Evolutionary conservation across 2,329 filamentous ascomycete genomes (phyloP), one percentile per base, ranked within the genome.

Genomic region (Colletotrichum sp.): DNA sequence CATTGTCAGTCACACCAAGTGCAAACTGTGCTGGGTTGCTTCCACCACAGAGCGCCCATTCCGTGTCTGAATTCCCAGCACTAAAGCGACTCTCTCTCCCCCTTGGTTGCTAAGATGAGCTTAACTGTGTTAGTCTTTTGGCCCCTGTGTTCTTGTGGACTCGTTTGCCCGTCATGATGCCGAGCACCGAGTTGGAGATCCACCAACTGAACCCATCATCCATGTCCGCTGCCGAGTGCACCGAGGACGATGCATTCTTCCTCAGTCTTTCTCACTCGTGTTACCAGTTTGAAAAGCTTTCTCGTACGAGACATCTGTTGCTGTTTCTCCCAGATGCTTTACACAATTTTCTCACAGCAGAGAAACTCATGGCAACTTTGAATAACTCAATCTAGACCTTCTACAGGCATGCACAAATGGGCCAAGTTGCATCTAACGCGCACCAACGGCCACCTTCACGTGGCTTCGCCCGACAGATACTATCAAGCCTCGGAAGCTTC

Each of bases 121-220:
- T 49, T 49, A 49, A 21, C 16, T 49, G 44, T 21, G 44, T 49
- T 49, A 49, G 10, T 49, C 10, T 49, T 49, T 49, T 21, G 44
- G n/a, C 0, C 2, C n/a, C 44, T 49, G n/a, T n/a, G 44, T 21
- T 21, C 44, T 0, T 49, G n/a, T 49, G n/a, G 44, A 49, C n/a
- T 49, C 10, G 3, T 21, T 49, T 18, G n/a, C 10, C n/a, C 44
- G 24, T 18, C 55, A 26, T 5, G 21, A 13, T 44, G 62, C 24
- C 36, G 64, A 49, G n/a, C 64, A n/a, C 64, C 36, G 26, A 55
- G 26, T 30, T 4, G 39, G 15, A 66, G 44, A 26, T 66, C 64
- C 39, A 66, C 64, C 21, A 34, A 12, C 18, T 66, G n/a, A 28
- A 65, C 62, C 62, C 32, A 34, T 34, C 34, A 65, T 28, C 62